phyloP scores from a whole-genome alignment of 495 filamentous ascomycete genomes.

The Cetradonia linearis region DNA sequence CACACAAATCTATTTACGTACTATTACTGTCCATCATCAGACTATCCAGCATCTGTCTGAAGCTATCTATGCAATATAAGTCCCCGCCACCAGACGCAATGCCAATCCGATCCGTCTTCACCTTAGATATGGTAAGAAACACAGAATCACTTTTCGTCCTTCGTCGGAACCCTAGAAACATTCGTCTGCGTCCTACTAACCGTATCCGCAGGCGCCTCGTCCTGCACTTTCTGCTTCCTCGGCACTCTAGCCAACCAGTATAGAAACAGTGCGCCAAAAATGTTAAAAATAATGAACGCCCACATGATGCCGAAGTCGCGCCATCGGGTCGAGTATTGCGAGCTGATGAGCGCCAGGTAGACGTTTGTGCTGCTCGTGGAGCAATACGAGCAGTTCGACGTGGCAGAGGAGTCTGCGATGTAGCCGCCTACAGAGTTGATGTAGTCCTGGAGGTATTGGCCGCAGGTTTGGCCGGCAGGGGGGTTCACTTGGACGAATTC shows the following conservation, averaged over 20 bases:
- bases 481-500: slow-evolving; percentile 51
- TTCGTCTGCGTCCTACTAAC: slow-evolving; percentile 14
- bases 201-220: slow-evolving; percentile 25
- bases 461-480: slow-evolving; percentile 43
- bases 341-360: slow-evolving; percentile 44
- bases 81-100: neutral
- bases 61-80: neutral
- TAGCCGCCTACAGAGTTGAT: slow-evolving; percentile 39
- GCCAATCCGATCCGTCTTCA: too few relatives aligned
- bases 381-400: slow-evolving; percentile 52
- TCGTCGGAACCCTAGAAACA: neutral
- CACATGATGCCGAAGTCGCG: slow-evolving; percentile 63
- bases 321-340: slow-evolving; percentile 50
- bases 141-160: neutral
- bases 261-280: slow-evolving; percentile 55
- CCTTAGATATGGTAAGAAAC: too few relatives aligned
- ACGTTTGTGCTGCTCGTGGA: slow-evolving; percentile 43
- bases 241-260: slow-evolving; percentile 77
- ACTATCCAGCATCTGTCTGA: neutral
- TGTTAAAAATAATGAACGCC: slow-evolving; percentile 68
- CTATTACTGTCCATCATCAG: neutral
- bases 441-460: slow-evolving; percentile 46
- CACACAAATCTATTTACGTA: too few relatives aligned
- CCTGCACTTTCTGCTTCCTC: slow-evolving; percentile 48
- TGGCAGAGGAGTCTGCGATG: slow-evolving; percentile 42